These are phyloP conservation scores for Aspergillus terreus DNA, from an alignment of 2,329 filamentous ascomycete genomes.

Conservation along the genomic window DNA sequence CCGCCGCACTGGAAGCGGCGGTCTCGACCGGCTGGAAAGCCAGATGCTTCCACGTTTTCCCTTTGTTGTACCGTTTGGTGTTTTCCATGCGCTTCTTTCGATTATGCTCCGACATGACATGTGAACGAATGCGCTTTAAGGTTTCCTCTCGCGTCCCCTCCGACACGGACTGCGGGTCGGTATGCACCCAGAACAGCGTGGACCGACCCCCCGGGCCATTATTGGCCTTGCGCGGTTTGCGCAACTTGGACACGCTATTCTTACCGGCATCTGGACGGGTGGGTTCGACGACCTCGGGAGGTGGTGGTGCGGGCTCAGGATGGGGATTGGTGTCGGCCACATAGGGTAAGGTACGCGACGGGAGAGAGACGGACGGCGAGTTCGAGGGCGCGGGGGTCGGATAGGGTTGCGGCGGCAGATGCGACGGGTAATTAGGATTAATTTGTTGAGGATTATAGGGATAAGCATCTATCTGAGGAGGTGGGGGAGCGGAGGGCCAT, in stretches of 20 bases:
- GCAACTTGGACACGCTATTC: slow-evolving; percentile 26
- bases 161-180: slow-evolving; percentile 34
- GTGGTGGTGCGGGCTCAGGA: slow-evolving; percentile 4
- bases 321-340: slow-evolving; percentile 1
- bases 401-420: slow-evolving; percentile 7
- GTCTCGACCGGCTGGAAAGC: slow-evolving; percentile 32
- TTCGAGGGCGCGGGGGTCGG: slow-evolving; percentile 6
- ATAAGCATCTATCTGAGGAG: slow-evolving; percentile 3
- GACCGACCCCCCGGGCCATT: slow-evolving; percentile 27
- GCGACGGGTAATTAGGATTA: slow-evolving; percentile 2
- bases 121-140: slow-evolving; percentile 40
- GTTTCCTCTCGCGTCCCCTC: slow-evolving; percentile 36
- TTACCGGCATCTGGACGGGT: slow-evolving; percentile 13
- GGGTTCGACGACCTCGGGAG: slow-evolving; percentile 2
- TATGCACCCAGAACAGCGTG: slow-evolving; percentile 41
- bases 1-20: slow-evolving; percentile 13
- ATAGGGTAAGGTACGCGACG: not conserved
- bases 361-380: not conserved
- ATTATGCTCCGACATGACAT: slow-evolving; percentile 43
- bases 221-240: slow-evolving; percentile 32
- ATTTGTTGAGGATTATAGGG: slow-evolving; percentile 4
- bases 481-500: not conserved
- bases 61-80: slow-evolving; percentile 34
- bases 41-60: slow-evolving; percentile 36
- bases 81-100: slow-evolving; percentile 39